Conservation (phyloP, 139 green algal species). For the Chlorella sp. region DNA sequence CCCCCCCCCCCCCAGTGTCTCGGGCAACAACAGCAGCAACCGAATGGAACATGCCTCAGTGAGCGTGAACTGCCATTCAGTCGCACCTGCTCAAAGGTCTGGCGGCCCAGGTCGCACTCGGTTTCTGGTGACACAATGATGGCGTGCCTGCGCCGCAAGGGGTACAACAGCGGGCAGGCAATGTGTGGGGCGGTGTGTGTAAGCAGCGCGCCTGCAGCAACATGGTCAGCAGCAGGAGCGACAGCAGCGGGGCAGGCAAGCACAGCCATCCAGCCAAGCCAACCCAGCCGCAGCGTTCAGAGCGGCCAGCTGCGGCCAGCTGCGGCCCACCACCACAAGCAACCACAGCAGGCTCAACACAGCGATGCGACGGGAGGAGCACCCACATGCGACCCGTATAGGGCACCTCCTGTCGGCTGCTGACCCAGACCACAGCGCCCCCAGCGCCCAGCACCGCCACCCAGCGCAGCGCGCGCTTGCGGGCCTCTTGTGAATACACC, state of each 20-base stretch:
- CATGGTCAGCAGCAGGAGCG: not conserved
- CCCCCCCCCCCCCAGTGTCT: too few species aligned
- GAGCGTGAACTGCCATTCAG: too few species aligned
- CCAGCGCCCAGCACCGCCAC: constrained; percentile 22
- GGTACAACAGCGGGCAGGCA: not conserved
- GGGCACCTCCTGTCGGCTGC: constrained; percentile 54
- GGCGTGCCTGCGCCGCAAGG: constrained; percentile 42
- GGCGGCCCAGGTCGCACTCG: constrained; percentile 49
- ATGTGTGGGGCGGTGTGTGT: not conserved
- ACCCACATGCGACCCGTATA: constrained; percentile 57
- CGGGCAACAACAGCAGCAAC: too few species aligned
- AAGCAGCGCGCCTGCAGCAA: not conserved
- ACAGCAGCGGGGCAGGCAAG: too few species aligned
- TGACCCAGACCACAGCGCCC: constrained; percentile 37
- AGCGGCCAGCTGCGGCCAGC: too few species aligned
- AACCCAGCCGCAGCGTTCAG: too few species aligned
- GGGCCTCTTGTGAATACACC: not conserved
- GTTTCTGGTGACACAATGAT: constrained; percentile 48
- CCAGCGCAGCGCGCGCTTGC: not conserved
- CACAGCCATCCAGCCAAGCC: too few species aligned
- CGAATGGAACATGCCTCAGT: too few species aligned
- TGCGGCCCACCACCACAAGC: too few species aligned
- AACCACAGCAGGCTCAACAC: too few species aligned
- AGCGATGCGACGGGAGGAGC: too few species aligned
- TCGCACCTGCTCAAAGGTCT: constrained; percentile 57